phyloP scores from a whole-genome alignment of 345 rosid genomes.

The Populus deltoides region DNA sequence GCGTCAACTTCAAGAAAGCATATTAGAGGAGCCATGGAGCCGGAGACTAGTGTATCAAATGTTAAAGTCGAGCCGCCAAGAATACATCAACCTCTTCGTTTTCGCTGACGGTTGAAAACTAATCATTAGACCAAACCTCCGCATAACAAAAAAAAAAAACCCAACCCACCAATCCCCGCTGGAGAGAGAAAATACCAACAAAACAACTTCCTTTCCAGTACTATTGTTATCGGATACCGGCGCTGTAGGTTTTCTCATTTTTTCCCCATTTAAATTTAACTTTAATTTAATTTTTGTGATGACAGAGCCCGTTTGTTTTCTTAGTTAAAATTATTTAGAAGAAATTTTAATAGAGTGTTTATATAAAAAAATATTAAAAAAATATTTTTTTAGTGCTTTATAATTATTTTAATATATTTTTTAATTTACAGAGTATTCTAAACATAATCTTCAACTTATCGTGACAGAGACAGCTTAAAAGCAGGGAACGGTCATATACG shows the following conservation, averaged over 20 bases:
- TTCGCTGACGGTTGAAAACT: slow-evolving; percentile 45
- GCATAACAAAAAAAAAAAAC: slow-evolving; percentile 9
- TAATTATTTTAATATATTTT: too few relatives aligned
- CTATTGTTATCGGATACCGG: too few relatives aligned
- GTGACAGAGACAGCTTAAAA: neutral
- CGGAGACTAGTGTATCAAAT: too few relatives aligned
- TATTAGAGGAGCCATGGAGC: too few relatives aligned
- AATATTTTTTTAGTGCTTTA: too few relatives aligned
- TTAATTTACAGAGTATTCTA: too few relatives aligned
- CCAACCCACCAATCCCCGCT: neutral
- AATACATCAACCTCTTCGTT: slow-evolving; percentile 19
- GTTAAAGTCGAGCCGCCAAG: slow-evolving; percentile 31
- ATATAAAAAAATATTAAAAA: too few relatives aligned
- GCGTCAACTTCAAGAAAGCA: too few relatives aligned
- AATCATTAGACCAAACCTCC: slow-evolving; percentile 64
- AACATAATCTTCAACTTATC: neutral
- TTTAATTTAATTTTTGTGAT: neutral
- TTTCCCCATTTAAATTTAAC: too few relatives aligned
- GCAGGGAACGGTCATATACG: slow-evolving; percentile 17
- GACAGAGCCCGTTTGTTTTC: neutral
- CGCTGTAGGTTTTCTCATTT: too few relatives aligned
- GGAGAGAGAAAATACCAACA: neutral
- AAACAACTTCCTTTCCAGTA: neutral
- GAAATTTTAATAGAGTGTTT: too few relatives aligned
- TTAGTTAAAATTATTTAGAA: too few relatives aligned